Conservation (phyloP, 306 rosid genomes). For the Cicer pinnatifidum region DNA sequence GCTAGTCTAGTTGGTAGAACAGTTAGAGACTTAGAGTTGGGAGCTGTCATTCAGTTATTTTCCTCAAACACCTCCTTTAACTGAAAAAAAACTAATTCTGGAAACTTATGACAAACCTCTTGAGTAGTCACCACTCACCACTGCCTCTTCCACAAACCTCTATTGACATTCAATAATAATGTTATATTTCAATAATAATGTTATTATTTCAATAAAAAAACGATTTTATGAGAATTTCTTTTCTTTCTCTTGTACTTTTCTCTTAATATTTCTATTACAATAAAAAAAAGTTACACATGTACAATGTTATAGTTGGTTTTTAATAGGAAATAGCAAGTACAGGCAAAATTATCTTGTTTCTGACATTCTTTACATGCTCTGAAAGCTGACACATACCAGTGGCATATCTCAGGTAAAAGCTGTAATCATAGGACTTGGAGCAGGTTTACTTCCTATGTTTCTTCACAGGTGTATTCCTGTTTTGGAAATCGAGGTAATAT, state of each 20-base stretch:
- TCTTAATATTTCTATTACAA: background rate
- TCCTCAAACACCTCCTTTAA: too few relatives aligned
- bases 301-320: background rate
- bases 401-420: slow-evolving; percentile 73
- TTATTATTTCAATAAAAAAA: background rate
- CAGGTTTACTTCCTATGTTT: slow-evolving; percentile 96
- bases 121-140: too few relatives aligned
- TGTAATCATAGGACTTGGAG: slow-evolving; percentile 89
- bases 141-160: too few relatives aligned
- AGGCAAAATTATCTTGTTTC: slow-evolving; percentile 7
- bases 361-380: slow-evolving; percentile 27
- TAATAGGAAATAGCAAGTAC: slow-evolving; percentile 4
- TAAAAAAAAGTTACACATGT: background rate
- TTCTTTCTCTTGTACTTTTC: background rate
- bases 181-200: background rate
- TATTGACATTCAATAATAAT: background rate
- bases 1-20: too few relatives aligned
- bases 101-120: too few relatives aligned
- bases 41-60: too few relatives aligned
- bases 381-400: slow-evolving; percentile 41
- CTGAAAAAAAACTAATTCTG: too few relatives aligned
- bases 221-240: background rate
- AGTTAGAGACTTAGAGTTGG: too few relatives aligned
- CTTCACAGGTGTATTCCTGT: slow-evolving; percentile 76
- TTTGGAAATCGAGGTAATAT: slow-evolving; percentile 78